phyloP scores from a whole-genome alignment of 2,329 filamentous ascomycete genomes.

The Apiospora hydei region DNA sequence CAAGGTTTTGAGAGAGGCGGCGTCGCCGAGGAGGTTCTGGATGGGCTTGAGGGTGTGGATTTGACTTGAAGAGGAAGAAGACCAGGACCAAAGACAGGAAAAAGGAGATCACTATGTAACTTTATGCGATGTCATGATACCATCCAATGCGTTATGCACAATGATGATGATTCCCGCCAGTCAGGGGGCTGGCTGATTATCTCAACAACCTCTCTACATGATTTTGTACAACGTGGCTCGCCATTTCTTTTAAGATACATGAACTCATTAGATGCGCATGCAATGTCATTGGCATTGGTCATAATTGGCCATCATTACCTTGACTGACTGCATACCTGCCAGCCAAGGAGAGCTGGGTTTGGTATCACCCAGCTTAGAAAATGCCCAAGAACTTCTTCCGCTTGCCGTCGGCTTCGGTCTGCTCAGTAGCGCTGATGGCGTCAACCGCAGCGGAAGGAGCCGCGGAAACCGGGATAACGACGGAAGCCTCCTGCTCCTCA shows the following conservation, averaged over 20 bases:
- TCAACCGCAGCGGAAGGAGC: neutral
- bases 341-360: neutral
- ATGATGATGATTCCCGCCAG: constrained; percentile 15
- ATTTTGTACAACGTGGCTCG: neutral
- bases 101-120: constrained; percentile 4
- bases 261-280: constrained; percentile 25
- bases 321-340: neutral
- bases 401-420: constrained; percentile 44
- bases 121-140: constrained; percentile 24
- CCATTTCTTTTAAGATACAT: constrained; percentile 4
- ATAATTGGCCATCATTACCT: neutral
- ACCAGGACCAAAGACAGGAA: neutral
- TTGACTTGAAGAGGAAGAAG: constrained; percentile 45
- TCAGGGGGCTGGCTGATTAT: neutral
- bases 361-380: constrained; percentile 58
- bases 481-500: constrained; percentile 31
- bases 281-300: neutral
- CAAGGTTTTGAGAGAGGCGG: constrained; percentile 78
- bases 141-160: constrained; percentile 19
- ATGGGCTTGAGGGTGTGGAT: constrained; percentile 80
- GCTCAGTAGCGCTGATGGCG: constrained; percentile 23
- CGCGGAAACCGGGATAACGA: neutral
- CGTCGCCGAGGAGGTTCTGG: constrained; percentile 85
- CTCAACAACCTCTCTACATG: neutral
- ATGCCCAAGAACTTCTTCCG: constrained; percentile 87